Base-by-base conservation (phyloP, 164 flowering plant species). In the Berberis thunbergii region DNA sequence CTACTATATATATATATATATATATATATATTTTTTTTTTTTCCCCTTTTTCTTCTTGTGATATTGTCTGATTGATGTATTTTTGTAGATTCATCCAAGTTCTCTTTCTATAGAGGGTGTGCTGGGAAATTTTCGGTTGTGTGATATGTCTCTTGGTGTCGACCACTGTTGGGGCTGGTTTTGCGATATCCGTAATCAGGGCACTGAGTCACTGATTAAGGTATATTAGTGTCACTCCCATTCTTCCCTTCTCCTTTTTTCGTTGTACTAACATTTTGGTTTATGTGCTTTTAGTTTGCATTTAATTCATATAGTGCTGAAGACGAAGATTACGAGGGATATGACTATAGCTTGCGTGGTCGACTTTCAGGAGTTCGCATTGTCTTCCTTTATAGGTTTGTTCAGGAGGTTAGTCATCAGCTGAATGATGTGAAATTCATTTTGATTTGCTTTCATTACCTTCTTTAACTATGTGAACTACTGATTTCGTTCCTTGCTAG, bases 301-400 rank as follows among this genome's bases (percentile, higher is more conserved):
- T 94, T 94, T 72, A 78, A 81, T 64, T 94, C 99, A n/a, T 91
- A 84, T 65, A 79, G 88, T 75, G 71, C 74, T 58, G 96, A 80
- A 64, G 99, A 94, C 76, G 99, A 88, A 76, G 99, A 94, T 65
- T 94, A 86, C 70, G 91, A 87, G 71, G 99, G 99, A 73, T 83
- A 86, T 77, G 91, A 91, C 72, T 94, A 91, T 71, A 87, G 97
- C 76, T 83, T 94, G 75, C 7, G 65, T 62, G 93, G 97, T 26
- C 88, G 83, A 50, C 93, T 94, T 68, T 91, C 97, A 63, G 96
- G 91, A 42, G 97, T 94, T 61, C 99, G 96, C 59, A 86, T 94
- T 67, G 86, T 94, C 64, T 87, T 94, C 73, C 96, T 94, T 11
- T 86, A 94, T 75, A 86, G 89, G 74, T 94, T 94, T 81, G 84